phyloP scores from a whole-genome alignment of 495 filamentous ascomycete genomes.

The Ascodesmis nigricans region DNA sequence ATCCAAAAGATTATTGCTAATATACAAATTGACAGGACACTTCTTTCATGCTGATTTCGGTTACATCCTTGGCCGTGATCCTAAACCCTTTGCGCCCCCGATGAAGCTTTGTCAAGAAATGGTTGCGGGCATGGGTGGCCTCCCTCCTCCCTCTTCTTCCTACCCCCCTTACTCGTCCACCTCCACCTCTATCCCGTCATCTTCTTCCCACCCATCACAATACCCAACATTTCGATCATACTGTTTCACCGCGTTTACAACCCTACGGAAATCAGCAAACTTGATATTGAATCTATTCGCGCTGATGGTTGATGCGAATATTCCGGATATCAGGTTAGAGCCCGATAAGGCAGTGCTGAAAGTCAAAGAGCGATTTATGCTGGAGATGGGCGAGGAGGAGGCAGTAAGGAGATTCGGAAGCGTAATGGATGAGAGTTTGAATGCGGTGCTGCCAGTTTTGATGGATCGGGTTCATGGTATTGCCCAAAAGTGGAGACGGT shows the following conservation, averaged over 20 bases:
- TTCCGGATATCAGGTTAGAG: constrained; percentile 81
- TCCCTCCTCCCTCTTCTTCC: too few species aligned
- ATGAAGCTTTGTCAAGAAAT: constrained; percentile 98
- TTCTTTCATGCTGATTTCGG: constrained; percentile 99
- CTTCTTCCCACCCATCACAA: constrained; percentile 45
- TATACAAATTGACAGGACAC: constrained; percentile 28
- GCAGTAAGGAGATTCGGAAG: constrained; percentile 68
- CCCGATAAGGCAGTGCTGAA: constrained; percentile 83
- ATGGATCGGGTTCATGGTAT: constrained; percentile 90
- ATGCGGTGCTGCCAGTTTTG: constrained; percentile 70
- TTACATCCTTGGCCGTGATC: constrained; percentile 91
- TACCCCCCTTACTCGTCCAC: too few species aligned
- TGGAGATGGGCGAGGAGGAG: constrained; percentile 86
- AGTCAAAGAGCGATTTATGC: constrained; percentile 78
- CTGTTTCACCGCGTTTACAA: constrained; percentile 86
- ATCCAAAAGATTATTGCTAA: background rate
- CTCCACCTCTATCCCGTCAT: too few species aligned
- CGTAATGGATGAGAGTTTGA: constrained; percentile 72
- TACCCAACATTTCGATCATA: constrained; percentile 81
- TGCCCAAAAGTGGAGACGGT: constrained; percentile 73
- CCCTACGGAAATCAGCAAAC: constrained; percentile 68
- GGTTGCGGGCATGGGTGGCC: constrained; percentile 96
- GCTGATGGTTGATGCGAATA: constrained; percentile 91
- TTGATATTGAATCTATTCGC: constrained; percentile 92
- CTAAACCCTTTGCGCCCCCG: constrained; percentile 86